phyloP scores from a whole-genome alignment of 805 yeast species.

The Lipomyces orientalis region DNA sequence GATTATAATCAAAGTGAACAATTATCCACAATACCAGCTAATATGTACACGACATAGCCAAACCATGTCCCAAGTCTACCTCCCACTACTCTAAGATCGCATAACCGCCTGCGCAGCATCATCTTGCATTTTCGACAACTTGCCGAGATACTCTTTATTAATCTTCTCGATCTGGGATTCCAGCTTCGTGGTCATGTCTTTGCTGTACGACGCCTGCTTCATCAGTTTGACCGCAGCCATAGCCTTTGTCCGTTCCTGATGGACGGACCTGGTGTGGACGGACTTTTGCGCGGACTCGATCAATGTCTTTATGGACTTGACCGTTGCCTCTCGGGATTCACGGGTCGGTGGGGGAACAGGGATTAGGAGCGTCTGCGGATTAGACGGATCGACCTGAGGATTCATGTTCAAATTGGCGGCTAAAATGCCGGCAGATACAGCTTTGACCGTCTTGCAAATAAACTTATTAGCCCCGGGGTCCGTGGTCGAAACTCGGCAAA shows the following conservation, averaged over 20 bases:
- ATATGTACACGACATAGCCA: not conserved
- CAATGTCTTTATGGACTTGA: constrained; percentile 66
- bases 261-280: constrained; percentile 43
- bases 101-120: constrained; percentile 14
- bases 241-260: constrained; percentile 41
- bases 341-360: constrained; percentile 76
- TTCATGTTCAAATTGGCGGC: constrained; percentile 74
- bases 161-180: constrained; percentile 67
- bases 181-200: constrained; percentile 51
- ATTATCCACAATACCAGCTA: not conserved
- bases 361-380: constrained; percentile 73
- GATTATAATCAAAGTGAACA: not conserved
- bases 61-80: not conserved
- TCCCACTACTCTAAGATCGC: not conserved
- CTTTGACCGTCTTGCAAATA: constrained; percentile 63
- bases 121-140: constrained; percentile 53
- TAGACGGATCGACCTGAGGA: constrained; percentile 76
- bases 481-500: not conserved
- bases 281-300: constrained; percentile 68
- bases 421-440: constrained; percentile 71
- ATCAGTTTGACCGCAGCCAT: constrained; percentile 60
- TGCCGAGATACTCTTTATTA: constrained; percentile 67
- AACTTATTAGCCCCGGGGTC: not conserved
- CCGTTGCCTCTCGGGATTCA: constrained; percentile 61
- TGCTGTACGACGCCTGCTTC: constrained; percentile 55